Base-by-base conservation (phyloP, 768 basidiomycete species). In the Amanita polypyramis region DNA sequence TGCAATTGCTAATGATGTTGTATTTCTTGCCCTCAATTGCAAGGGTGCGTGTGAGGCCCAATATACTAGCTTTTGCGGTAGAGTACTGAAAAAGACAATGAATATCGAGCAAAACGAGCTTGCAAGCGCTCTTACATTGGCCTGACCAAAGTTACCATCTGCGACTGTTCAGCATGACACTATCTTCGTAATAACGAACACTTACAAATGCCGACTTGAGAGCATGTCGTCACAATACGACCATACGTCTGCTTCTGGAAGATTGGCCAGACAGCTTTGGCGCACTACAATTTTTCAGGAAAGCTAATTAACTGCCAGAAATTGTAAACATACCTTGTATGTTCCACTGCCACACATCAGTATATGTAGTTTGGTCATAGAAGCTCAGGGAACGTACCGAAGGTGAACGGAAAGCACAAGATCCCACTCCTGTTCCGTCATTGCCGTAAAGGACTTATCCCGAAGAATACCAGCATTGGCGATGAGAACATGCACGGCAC, bases 201-300 rank as follows among this genome's bases (percentile, higher is more conserved):
- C 88, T 58, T 58, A 93, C 91, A 92, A 45, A 98, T 81, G 51
- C 94, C 95, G 43, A 91, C 91, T 60, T 84, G 82, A 2, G 93
- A 97, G 51, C 80, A 77, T n/a, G 93, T 97, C 25, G 88, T 95
- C 45, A 98, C 77, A 58, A 99, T 93, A 37, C 96, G 81, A 23
- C 96, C 96, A 60, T 82, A 96, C 65, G 91, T 92, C 62, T 98
- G 95, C 68, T 92, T 85, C 65, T 87, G 85, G 78, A 99, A 97
- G 56, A 90, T 69, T 0, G 94, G 92, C 96, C 96, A 99, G 20
- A 89, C 85, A 4, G 95, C 96, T 60, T 95, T 88, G 23, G 80
- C 83, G 54, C 91, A 93, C 86, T 92, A 51, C 14, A 30, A n/a
- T 21, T 29, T 37, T 33, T 39, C 20, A 42, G 39, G 10, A 33